A percentile compares a stretch with the other conserved stretches of the same genome.
Evolutionary conservation across 495 filamentous ascomycete genomes (phyloP).

Genomic region (Evernia prunastri): DNA sequence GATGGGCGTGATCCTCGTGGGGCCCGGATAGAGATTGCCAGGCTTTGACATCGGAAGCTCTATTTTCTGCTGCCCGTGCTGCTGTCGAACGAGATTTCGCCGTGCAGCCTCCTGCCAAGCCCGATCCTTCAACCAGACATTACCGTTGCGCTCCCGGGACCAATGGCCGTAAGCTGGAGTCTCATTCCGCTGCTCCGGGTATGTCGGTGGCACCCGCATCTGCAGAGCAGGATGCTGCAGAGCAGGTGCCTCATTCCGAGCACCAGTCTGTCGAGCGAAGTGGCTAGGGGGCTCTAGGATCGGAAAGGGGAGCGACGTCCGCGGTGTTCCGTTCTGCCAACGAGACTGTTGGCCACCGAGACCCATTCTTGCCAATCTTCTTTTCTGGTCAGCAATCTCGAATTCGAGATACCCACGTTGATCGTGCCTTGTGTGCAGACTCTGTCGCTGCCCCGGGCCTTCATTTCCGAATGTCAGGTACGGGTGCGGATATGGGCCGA

Average conservation of each 20-base stretch:
- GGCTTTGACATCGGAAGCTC: not conserved
- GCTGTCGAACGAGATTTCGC: not conserved
- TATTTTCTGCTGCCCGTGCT: not conserved
- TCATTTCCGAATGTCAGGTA: not conserved
- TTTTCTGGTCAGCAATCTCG: not conserved
- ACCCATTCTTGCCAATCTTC: not conserved
- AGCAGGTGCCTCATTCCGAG: not conserved
- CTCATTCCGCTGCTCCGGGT: not conserved
- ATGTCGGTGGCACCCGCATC: not conserved
- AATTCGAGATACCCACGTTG: not conserved
- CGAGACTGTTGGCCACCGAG: not conserved
- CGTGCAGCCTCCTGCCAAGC: not conserved
- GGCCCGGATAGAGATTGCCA: not conserved
- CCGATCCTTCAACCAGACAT: not conserved
- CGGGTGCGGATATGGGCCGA: not conserved
- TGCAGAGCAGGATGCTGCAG: not conserved
- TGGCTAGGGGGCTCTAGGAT: not conserved
- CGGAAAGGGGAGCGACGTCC: not conserved
- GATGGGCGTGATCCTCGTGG: not conserved
- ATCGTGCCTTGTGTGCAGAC: not conserved
- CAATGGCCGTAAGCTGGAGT: not conserved
- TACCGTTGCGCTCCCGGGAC: not conserved
- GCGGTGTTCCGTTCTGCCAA: not conserved
- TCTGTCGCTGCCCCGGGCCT: not conserved
- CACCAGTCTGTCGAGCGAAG: not conserved